These are phyloP conservation scores for Dendrostoma leiphaemia DNA, from an alignment of 2,329 filamentous ascomycete species.

Conservation along the genomic window DNA sequence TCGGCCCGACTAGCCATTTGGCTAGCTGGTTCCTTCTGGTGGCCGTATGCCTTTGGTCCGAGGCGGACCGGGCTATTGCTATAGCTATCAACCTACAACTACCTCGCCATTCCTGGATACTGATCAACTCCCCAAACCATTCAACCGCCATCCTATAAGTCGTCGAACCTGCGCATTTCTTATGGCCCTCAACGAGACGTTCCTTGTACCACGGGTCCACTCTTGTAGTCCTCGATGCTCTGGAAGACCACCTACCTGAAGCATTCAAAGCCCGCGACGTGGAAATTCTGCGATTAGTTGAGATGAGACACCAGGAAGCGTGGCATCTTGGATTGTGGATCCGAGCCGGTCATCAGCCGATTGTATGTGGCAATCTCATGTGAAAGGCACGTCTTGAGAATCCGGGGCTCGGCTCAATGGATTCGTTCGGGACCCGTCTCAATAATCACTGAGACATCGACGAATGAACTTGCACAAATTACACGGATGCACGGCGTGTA, in stretches of 20 bases:
- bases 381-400: no score
- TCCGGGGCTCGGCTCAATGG: no score
- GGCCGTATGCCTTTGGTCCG: no score
- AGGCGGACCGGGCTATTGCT: background rate
- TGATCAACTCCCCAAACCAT: conserved; percentile 41
- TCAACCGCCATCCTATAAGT: conserved; percentile 43
- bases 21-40: no score
- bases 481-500: no score
- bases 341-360: no score
- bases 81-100: background rate
- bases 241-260: conserved; percentile 48
- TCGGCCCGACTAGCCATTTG: background rate
- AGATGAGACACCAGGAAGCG: conserved; percentile 38
- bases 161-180: conserved; percentile 49
- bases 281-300: conserved; percentile 43
- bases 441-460: no score
- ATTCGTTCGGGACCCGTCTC: no score
- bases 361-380: no score
- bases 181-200: conserved; percentile 41
- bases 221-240: conserved; percentile 42
- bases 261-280: conserved; percentile 48
- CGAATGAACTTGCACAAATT: no score
- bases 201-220: conserved; percentile 46
- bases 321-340: conserved; percentile 39
- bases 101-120: conserved; percentile 30